These are phyloP conservation scores for Geoglossum cookeanum DNA, from an alignment of 2,329 filamentous ascomycete species.

Conservation along the genomic window DNA sequence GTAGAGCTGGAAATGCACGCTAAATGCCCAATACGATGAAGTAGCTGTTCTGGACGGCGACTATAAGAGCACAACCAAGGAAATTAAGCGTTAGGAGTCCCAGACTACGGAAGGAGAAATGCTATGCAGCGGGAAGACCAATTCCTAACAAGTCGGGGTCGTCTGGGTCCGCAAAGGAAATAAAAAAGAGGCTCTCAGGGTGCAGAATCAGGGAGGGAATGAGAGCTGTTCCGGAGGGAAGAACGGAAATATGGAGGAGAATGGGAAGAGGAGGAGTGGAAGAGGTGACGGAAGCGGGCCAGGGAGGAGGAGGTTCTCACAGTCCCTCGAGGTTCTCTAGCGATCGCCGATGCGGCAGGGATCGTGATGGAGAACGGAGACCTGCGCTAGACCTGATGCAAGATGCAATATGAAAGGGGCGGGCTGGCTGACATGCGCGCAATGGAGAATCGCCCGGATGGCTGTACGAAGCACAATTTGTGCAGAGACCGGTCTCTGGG, in stretches of 20 bases:
- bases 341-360: not conserved
- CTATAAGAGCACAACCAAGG: not conserved
- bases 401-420: not conserved
- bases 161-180: not conserved
- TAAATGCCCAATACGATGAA: not conserved
- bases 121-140: not conserved
- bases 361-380: not conserved
- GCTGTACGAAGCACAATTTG: not conserved
- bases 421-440: too few relatives aligned
- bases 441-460: too few relatives aligned
- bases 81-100: not conserved
- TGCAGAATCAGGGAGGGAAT: not conserved
- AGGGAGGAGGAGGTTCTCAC: not conserved
- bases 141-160: too few relatives aligned
- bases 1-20: not conserved
- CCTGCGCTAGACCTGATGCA: not conserved
- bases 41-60: not conserved
- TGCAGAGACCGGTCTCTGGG: too few relatives aligned
- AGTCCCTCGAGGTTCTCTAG: not conserved
- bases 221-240: not conserved
- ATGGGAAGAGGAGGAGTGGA: not conserved
- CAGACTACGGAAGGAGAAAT: not conserved
- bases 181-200: not conserved
- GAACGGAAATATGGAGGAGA: not conserved
- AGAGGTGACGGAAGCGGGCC: not conserved